phyloP scores from a whole-genome alignment of 2,329 filamentous ascomycete species.

The Paecilomyces niveus region DNA sequence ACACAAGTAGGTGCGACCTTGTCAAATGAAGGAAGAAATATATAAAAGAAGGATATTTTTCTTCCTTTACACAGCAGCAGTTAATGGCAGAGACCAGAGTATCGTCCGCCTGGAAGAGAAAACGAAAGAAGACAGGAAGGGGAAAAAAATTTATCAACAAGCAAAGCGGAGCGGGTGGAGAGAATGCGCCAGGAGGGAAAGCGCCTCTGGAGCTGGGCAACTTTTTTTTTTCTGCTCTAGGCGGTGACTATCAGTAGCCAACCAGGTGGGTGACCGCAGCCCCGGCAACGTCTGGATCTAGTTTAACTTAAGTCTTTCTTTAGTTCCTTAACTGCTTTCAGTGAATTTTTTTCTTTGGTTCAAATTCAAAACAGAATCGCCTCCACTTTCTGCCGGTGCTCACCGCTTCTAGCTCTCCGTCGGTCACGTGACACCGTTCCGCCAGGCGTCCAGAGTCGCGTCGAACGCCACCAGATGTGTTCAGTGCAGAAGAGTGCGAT shows the following conservation, averaged over 20 bases:
- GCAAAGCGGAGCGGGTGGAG: background rate
- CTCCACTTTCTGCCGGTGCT: background rate
- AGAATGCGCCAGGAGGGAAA: background rate
- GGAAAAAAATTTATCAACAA: conserved; percentile 1
- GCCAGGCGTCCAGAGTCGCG: background rate
- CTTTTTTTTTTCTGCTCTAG: background rate
- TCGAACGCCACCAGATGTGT: background rate
- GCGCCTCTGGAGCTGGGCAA: background rate
- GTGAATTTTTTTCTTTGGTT: background rate
- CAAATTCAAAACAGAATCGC: background rate
- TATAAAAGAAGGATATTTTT: background rate
- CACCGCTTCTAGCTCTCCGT: background rate
- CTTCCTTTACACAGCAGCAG: background rate
- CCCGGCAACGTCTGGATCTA: background rate
- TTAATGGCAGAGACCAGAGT: background rate
- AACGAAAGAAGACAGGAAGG: background rate
- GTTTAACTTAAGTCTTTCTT: background rate
- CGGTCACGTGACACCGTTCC: background rate
- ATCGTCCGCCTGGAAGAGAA: background rate
- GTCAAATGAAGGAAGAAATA: background rate
- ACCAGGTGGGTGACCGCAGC: background rate
- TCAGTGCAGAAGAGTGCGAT: background rate
- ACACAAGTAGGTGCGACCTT: background rate
- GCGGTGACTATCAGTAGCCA: background rate
- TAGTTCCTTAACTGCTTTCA: background rate